A percentile compares a stretch with the other conserved stretches of the same genome.
Conservation (phyloP, 768 basidiomycete genomes). For the Amanita molliuscula region DNA sequence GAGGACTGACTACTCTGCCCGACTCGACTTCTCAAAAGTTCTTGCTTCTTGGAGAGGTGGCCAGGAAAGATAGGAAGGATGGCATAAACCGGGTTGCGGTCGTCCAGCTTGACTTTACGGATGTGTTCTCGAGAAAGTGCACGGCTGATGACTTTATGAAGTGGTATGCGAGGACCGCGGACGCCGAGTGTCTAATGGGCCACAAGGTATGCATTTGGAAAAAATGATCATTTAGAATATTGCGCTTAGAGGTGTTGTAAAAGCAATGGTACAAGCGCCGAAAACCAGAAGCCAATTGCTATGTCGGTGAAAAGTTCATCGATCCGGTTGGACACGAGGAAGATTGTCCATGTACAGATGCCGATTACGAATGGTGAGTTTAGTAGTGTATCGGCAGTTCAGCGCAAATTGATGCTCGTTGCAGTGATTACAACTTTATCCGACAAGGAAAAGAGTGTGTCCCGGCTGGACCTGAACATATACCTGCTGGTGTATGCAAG, state of each 20-base stretch:
- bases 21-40: slow-evolving; percentile 98
- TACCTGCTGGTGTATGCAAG: slow-evolving; percentile 66
- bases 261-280: slow-evolving; percentile 93
- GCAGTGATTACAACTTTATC: slow-evolving; percentile 85
- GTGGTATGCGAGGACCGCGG: slow-evolving; percentile 72
- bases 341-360: slow-evolving; percentile 70
- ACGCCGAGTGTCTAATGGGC: slow-evolving; percentile 84
- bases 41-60: slow-evolving; percentile 72
- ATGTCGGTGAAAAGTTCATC: slow-evolving; percentile 80
- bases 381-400: background rate
- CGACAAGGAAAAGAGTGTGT: slow-evolving; percentile 67
- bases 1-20: slow-evolving; percentile 78
- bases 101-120: slow-evolving; percentile 77
- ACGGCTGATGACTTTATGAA: slow-evolving; percentile 61
- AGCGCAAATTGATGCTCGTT: slow-evolving; percentile 3
- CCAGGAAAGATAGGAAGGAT: slow-evolving; percentile 44
- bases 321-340: slow-evolving; percentile 84
- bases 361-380: slow-evolving; percentile 86
- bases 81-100: slow-evolving; percentile 53
- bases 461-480: slow-evolving; percentile 79
- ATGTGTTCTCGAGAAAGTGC: slow-evolving; percentile 62
- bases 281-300: slow-evolving; percentile 77
- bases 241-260: slow-evolving; percentile 1
- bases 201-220: slow-evolving; percentile 54
- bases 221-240: background rate